These are phyloP conservation scores for Boechera retrofracta DNA, from an alignment of 345 rosid genomes.

Conservation along the genomic window DNA sequence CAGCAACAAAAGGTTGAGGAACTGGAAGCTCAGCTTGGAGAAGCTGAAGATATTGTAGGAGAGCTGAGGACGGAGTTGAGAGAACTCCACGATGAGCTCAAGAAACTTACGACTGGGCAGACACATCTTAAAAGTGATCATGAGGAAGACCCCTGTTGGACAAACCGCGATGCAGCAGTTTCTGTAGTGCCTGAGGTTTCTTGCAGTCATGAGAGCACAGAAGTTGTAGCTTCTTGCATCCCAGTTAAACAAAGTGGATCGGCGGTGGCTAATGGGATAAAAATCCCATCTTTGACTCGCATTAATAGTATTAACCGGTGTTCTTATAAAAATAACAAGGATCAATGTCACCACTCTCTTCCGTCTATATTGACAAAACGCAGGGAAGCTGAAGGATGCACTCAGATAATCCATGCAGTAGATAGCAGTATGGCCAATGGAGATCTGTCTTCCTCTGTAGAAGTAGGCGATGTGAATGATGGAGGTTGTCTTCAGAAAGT, in stretches of 20 bases:
- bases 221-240: conserved; percentile 42
- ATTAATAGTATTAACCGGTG: conserved; percentile 47
- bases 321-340: conserved; percentile 53
- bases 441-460: conserved; percentile 28
- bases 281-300: conserved; percentile 43
- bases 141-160: conserved; percentile 5
- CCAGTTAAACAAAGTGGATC: conserved; percentile 45
- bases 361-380: conserved; percentile 71
- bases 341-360: conserved; percentile 59
- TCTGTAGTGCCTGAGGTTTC: conserved; percentile 37
- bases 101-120: conserved; percentile 45
- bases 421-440: conserved; percentile 50
- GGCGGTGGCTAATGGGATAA: conserved; percentile 43
- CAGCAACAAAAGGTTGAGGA: conserved; percentile 74
- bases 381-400: conserved; percentile 64
- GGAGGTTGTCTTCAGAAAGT: conserved; percentile 15
- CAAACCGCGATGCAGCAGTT: conserved; percentile 38
- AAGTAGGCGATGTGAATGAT: conserved; percentile 22
- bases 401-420: conserved; percentile 66
- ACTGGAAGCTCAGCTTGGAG: conserved; percentile 89
- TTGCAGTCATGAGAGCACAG: conserved; percentile 43
- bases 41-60: conserved; percentile 84
- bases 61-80: conserved; percentile 82
- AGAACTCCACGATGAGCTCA: conserved; percentile 66
- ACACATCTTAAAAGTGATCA: conserved; percentile 24